Conservation (phyloP, 2,329 filamentous ascomycete genomes). For the Cucurbitaria berberidis region DNA sequence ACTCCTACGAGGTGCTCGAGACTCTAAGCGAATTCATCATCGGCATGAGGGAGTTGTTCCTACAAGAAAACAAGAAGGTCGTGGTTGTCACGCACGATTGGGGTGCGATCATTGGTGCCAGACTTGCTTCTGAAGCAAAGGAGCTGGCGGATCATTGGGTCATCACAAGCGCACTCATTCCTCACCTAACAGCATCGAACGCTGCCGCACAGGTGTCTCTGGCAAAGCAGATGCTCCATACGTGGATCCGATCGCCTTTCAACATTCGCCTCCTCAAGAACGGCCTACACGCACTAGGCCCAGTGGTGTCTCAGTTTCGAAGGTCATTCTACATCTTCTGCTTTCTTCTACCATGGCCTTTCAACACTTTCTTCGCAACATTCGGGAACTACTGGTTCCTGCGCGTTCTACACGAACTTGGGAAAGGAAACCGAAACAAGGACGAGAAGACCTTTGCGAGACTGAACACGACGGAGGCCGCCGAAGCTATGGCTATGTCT, state of each 20-base stretch:
- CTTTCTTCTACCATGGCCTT: slow-evolving; percentile 57
- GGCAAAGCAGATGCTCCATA: slow-evolving; percentile 58
- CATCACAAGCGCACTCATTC: slow-evolving; percentile 59
- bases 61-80: slow-evolving; percentile 34
- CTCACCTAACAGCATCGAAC: slow-evolving; percentile 52
- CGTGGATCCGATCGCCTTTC: slow-evolving; percentile 54
- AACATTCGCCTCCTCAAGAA: slow-evolving; percentile 55
- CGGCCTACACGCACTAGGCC: slow-evolving; percentile 52
- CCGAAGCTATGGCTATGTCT: slow-evolving; percentile 58
- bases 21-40: slow-evolving; percentile 61
- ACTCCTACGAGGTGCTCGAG: slow-evolving; percentile 60
- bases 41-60: slow-evolving; percentile 56
- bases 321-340: slow-evolving; percentile 63
- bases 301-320: slow-evolving; percentile 56
- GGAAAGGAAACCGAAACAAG: slow-evolving; percentile 37
- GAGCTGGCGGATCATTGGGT: slow-evolving; percentile 63
- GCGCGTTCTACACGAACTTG: slow-evolving; percentile 49
- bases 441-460: slow-evolving; percentile 14
- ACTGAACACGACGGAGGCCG: slow-evolving; percentile 36
- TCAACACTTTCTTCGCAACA: slow-evolving; percentile 53
- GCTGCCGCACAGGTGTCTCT: slow-evolving; percentile 49
- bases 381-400: slow-evolving; percentile 60
- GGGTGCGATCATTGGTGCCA: slow-evolving; percentile 59
- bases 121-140: slow-evolving; percentile 65
- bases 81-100: slow-evolving; percentile 62